Percentiles rank a stretch among this genome's conserved stretches.
Evolutionary conservation across 257 asterid species (phyloP).

Genomic region (Plantago ovata): DNA sequence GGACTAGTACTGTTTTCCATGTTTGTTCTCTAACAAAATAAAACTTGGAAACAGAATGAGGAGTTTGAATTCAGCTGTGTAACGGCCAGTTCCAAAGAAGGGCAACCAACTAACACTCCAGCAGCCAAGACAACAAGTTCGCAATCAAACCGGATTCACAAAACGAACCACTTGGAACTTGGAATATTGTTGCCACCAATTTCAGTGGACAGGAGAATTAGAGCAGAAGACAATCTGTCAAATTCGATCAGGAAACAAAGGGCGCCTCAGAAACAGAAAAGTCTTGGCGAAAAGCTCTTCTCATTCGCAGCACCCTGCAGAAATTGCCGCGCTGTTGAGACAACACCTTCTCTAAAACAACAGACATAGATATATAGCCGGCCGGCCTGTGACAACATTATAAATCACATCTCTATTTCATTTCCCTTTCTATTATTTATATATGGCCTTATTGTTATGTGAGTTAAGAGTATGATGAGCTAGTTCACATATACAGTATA

Average conservation of each 20-base stretch:
- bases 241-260: conserved; percentile 19
- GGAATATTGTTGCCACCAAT: conserved; percentile 21
- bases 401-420: conserved; percentile 10
- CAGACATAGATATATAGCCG: conserved; percentile 12
- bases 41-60: conserved; percentile 1
- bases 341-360: conserved; percentile 24
- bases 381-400: conserved; percentile 16
- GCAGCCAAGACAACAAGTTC: conserved; percentile 17
- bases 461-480: too few species aligned
- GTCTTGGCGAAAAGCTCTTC: conserved; percentile 43
- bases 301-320: conserved; percentile 42
- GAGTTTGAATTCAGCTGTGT: conserved; percentile 40
- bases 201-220: conserved; percentile 14
- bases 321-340: conserved; percentile 35
- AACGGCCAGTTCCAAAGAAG: conserved; percentile 10
- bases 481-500: too few species aligned
- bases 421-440: background rate
- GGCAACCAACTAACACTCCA: conserved; percentile 13
- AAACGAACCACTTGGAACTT: conserved; percentile 17
- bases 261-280: conserved; percentile 19
- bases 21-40: too few species aligned
- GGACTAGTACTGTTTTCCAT: too few species aligned
- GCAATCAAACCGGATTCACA: conserved; percentile 20
- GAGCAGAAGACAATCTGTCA: conserved; percentile 2
- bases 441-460: too few species aligned